Evolutionary conservation across 495 filamentous ascomycete species (phyloP).

Genomic region (Aspergillus baeticus): DNA sequence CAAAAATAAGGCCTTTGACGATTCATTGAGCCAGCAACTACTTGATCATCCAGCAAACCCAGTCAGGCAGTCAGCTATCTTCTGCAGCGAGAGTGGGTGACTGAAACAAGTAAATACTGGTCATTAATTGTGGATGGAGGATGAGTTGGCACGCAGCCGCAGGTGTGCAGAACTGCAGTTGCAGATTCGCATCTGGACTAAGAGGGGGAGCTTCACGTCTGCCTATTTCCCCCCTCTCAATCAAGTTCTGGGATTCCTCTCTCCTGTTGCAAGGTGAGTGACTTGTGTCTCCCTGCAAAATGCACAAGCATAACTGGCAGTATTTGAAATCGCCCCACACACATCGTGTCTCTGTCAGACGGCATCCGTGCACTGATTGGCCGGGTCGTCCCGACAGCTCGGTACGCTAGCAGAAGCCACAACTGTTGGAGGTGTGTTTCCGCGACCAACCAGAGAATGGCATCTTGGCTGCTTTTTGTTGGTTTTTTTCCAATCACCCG

Average conservation of each 20-base stretch:
- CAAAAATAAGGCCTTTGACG: too few relatives aligned
- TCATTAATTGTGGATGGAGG: not conserved
- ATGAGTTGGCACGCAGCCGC: not conserved
- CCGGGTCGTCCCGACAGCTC: conserved; percentile 19
- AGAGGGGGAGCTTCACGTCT: too few relatives aligned
- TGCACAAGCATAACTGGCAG: too few relatives aligned
- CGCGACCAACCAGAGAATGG: conserved; percentile 20
- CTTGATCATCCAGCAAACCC: too few relatives aligned
- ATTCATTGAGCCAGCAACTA: too few relatives aligned
- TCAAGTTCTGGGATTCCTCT: too few relatives aligned
- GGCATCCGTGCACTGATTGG: conserved; percentile 21
- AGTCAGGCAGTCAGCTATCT: too few relatives aligned
- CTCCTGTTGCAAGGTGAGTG: too few relatives aligned
- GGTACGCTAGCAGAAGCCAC: conserved; percentile 25
- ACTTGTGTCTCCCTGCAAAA: too few relatives aligned
- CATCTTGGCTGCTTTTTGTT: conserved; percentile 11
- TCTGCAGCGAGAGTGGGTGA: too few relatives aligned
- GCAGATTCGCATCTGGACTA: not conserved
- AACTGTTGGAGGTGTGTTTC: conserved; percentile 18
- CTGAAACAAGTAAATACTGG: not conserved
- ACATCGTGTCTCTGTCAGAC: conserved; percentile 25
- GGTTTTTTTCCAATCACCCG: conserved; percentile 17
- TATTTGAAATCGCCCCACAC: conserved; percentile 12
- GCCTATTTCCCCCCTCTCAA: too few relatives aligned
- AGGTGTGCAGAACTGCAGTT: not conserved